phyloP scores from a whole-genome alignment of 2,329 filamentous ascomycete genomes.

The Fusarium tuaranense region DNA sequence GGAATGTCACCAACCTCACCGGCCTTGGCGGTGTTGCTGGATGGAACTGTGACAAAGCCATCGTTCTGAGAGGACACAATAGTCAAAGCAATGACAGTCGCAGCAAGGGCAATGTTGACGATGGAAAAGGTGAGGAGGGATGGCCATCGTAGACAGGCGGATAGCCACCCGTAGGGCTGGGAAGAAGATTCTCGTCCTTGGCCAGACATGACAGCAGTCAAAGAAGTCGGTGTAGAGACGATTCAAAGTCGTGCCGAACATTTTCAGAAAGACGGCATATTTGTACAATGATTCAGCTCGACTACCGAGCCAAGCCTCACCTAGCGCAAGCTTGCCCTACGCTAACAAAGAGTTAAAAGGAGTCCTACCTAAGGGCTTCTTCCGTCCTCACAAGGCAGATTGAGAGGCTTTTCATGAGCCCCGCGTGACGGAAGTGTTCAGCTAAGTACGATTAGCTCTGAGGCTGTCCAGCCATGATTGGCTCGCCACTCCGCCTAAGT shows the following conservation, averaged over 20 bases:
- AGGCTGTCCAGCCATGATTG: neutral
- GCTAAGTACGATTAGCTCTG: neutral
- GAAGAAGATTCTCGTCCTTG: neutral
- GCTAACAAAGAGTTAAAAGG: neutral
- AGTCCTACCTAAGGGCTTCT: neutral
- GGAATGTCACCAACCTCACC: neutral
- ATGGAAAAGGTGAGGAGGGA: slow-evolving; percentile 16
- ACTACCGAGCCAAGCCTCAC: neutral
- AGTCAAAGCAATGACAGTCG: slow-evolving; percentile 9
- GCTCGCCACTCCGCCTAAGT: slow-evolving; percentile 2
- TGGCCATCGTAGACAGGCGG: slow-evolving; percentile 17
- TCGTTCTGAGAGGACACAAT: slow-evolving; percentile 11
- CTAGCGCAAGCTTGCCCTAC: neutral
- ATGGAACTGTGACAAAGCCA: slow-evolving; percentile 19
- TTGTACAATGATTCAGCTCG: neutral
- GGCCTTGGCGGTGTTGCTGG: neutral
- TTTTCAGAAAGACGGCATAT: neutral
- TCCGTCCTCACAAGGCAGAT: neutral
- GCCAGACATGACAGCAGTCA: neutral
- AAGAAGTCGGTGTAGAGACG: neutral
- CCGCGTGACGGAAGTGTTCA: neutral
- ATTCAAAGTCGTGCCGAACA: neutral
- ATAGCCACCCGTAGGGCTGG: slow-evolving; percentile 21
- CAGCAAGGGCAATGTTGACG: slow-evolving; percentile 12
- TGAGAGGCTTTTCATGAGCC: neutral